These are phyloP conservation scores for Plantago ovata DNA, from an alignment of 257 asterid species.

Conservation along the genomic window DNA sequence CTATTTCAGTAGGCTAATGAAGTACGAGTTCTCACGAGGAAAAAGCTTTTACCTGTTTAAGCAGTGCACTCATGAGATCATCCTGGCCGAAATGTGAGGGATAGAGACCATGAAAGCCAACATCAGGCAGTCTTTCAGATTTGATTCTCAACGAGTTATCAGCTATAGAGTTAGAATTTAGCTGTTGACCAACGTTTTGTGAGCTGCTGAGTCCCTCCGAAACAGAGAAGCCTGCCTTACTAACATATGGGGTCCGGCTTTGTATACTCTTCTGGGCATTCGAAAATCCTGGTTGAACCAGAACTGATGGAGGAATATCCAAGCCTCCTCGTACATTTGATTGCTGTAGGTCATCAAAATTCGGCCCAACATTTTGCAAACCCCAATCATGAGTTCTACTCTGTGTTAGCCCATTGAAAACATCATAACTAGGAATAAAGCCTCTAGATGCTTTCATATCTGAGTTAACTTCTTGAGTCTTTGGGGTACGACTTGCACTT, in stretches of 20 bases:
- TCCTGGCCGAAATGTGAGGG: conserved; percentile 63
- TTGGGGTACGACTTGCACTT: conserved; percentile 29
- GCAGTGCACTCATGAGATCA: conserved; percentile 66
- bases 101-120: conserved; percentile 39
- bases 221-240: conserved; percentile 24
- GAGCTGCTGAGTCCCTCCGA: conserved; percentile 26
- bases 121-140: conserved; percentile 43
- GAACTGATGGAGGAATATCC: conserved; percentile 32
- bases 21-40: not conserved
- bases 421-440: conserved; percentile 41
- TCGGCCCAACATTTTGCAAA: conserved; percentile 40
- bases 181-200: conserved; percentile 29
- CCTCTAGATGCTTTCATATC: conserved; percentile 40
- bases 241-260: conserved; percentile 22
- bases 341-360: conserved; percentile 28
- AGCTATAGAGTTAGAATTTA: conserved; percentile 19
- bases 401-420: conserved; percentile 39
- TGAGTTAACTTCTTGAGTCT: conserved; percentile 34
- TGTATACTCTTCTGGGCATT: conserved; percentile 35
- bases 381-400: conserved; percentile 50
- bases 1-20: not conserved
- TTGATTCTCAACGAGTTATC: conserved; percentile 41
- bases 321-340: conserved; percentile 32
- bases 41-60: conserved; percentile 55
- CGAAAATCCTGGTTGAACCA: conserved; percentile 41